phyloP scores from a whole-genome alignment of 148 eudicot species.

The Rhododendron williamsianum region DNA sequence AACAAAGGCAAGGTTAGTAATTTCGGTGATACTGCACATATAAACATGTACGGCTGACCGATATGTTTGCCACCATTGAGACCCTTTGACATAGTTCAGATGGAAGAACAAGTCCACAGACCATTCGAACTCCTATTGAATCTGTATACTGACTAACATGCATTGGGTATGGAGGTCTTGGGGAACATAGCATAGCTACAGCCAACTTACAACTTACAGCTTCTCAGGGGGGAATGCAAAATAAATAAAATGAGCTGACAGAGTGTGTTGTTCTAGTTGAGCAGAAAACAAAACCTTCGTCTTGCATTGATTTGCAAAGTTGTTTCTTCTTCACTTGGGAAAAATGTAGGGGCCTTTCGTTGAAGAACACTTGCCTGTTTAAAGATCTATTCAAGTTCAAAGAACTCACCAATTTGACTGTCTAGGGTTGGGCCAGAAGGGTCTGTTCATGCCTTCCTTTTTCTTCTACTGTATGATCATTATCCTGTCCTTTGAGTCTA shows the following conservation, averaged over 20 bases:
- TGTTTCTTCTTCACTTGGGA: background rate
- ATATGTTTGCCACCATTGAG: background rate
- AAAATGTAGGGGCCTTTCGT: background rate
- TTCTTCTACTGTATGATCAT: background rate
- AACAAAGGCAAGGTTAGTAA: background rate
- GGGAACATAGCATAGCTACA: background rate
- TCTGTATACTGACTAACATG: background rate
- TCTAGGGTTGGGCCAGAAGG: too few relatives aligned
- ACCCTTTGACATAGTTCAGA: background rate
- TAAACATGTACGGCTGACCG: background rate
- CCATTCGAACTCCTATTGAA: background rate
- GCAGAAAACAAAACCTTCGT: background rate
- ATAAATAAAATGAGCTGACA: background rate
- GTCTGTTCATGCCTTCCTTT: too few relatives aligned
- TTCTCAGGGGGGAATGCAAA: background rate
- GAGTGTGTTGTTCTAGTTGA: background rate
- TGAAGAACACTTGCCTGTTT: background rate
- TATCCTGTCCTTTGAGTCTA: background rate
- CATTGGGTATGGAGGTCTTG: background rate
- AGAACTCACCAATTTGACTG: background rate
- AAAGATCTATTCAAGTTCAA: background rate
- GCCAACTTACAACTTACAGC: background rate
- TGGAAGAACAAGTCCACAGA: background rate
- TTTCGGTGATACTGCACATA: background rate
- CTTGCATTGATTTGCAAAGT: background rate